Percentiles rank a stretch among this genome's conserved stretches.
Conservation (phyloP, 2,329 filamentous ascomycete genomes). For the Fusarium sp. region DNA sequence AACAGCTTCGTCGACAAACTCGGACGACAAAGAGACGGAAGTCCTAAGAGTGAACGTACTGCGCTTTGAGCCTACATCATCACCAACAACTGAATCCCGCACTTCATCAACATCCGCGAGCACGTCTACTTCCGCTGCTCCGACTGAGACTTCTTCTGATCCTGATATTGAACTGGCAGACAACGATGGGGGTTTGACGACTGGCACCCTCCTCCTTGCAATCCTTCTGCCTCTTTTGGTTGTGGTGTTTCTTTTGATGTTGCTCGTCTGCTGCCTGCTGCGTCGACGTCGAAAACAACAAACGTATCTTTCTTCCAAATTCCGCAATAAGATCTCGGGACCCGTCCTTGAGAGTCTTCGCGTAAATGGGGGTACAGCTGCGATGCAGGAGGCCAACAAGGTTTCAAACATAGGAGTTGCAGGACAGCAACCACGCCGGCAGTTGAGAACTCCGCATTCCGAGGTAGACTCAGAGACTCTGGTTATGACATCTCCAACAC, state of each 20-base stretch:
- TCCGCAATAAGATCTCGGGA: constrained; percentile 50
- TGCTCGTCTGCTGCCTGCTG: constrained; percentile 51
- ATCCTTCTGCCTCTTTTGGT: constrained; percentile 59
- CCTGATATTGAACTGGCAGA: constrained; percentile 24
- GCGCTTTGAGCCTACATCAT: constrained; percentile 41
- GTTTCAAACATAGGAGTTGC: constrained; percentile 10
- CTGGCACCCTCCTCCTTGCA: constrained; percentile 56
- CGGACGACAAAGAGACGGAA: constrained; percentile 53
- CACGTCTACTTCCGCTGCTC: constrained; percentile 41
- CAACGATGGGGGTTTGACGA: constrained; percentile 45
- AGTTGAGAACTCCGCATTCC: constrained; percentile 37
- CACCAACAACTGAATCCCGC: constrained; percentile 22
- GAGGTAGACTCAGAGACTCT: constrained; percentile 45
- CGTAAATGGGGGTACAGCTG: constrained; percentile 43
- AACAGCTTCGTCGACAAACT: constrained; percentile 51
- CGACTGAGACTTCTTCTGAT: constrained; percentile 35
- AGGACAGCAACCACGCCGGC: constrained; percentile 27
- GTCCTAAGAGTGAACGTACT: constrained; percentile 54
- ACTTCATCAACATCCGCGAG: constrained; percentile 33
- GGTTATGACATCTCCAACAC: constrained; percentile 46
- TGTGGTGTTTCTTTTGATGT: constrained; percentile 50
- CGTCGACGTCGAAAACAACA: constrained; percentile 49
- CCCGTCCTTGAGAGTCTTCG: constrained; percentile 49
- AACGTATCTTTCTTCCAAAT: constrained; percentile 47
- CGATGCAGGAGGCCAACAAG: constrained; percentile 43